Evolutionary conservation across 306 rosid genomes (phyloP).

Genomic region (Citrullus mucosospermus): DNA sequence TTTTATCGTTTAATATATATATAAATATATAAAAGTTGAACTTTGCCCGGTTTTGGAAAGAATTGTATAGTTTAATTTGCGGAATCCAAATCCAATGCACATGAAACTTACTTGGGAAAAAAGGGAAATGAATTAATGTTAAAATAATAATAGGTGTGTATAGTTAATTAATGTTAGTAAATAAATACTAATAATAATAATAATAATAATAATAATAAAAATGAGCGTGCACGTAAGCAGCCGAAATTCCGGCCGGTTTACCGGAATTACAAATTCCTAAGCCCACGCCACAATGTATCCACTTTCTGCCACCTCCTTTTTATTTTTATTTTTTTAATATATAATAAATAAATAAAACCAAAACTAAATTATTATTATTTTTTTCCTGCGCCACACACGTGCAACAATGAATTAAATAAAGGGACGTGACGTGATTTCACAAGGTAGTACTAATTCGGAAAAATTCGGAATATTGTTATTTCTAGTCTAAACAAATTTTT

Average conservation of each 20-base stretch:
- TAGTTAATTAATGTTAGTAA: no score
- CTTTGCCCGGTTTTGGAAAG: no score
- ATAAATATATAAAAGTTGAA: no score
- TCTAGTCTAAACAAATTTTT: no score
- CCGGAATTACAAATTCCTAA: slow-evolving; percentile 16
- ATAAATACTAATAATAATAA: not conserved
- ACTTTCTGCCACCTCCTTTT: not conserved
- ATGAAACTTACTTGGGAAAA: not conserved
- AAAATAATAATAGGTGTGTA: not conserved
- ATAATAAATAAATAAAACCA: not conserved
- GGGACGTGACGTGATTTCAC: no score
- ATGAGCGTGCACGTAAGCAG: slow-evolving; percentile 21
- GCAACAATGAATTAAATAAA: not conserved
- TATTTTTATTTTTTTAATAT: no score
- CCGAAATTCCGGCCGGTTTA: slow-evolving; percentile 26
- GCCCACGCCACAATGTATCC: not conserved
- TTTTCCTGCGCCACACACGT: not conserved
- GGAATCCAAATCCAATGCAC: not conserved
- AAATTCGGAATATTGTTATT: no score
- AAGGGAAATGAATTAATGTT: not conserved
- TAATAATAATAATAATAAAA: not conserved
- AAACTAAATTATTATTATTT: not conserved
- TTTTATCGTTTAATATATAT: no score
- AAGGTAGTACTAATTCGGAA: no score
- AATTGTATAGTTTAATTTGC: not conserved